These are phyloP conservation scores for Aspergillus ochraceoroseus DNA, from an alignment of 2,329 filamentous ascomycete species.

Conservation along the genomic window DNA sequence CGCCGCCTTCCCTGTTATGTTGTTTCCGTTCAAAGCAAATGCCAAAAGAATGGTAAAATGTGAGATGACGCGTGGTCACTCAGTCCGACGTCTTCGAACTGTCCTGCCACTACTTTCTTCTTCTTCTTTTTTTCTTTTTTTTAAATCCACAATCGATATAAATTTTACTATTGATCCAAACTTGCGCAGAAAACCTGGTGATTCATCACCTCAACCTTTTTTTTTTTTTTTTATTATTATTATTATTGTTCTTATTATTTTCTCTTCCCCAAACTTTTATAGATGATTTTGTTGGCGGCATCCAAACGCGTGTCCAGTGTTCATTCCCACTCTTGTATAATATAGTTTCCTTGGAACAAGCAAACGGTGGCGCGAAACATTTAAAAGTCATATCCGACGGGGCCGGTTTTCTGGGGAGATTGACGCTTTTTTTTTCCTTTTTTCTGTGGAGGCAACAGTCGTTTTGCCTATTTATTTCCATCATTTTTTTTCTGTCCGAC, in stretches of 20 bases:
- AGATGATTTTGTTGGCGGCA: constrained; percentile 19
- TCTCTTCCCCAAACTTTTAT: constrained; percentile 15
- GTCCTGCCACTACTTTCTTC: constrained; percentile 3
- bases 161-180: constrained; percentile 5
- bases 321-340: constrained; percentile 23
- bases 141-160: constrained; percentile 7
- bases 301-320: constrained; percentile 14
- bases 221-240: constrained; percentile 10
- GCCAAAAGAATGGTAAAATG: constrained; percentile 8
- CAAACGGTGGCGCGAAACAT: constrained; percentile 17
- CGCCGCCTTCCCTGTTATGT: constrained; percentile 19
- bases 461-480: constrained; percentile 5
- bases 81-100: constrained; percentile 4
- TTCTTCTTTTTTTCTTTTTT: too few species aligned
- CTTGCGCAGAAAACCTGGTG: constrained; percentile 6
- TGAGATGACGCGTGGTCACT: constrained; percentile 1
- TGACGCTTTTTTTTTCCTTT: constrained; percentile 12
- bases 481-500: constrained; percentile 9
- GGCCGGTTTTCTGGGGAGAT: constrained; percentile 14
- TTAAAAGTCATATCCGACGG: constrained; percentile 21
- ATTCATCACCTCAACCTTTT: constrained; percentile 8
- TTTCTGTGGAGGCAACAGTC: constrained; percentile 3
- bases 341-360: constrained; percentile 19
- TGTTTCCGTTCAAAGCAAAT: constrained; percentile 16
- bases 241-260: constrained; percentile 7